Base-by-base conservation (phyloP, 306 rosid species). In the Phaseolus lunatus region DNA sequence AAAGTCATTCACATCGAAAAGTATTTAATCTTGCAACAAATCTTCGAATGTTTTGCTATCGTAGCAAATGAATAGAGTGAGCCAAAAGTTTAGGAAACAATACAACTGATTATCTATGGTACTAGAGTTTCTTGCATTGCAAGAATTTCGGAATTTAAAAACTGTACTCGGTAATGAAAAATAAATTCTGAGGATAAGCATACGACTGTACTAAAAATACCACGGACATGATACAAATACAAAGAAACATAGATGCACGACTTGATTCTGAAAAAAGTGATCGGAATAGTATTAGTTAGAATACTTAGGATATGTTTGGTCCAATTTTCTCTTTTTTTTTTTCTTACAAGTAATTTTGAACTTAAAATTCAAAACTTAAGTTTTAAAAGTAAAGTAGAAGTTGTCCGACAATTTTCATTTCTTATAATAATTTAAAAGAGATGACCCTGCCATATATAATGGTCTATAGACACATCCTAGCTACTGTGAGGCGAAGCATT, bases 51-150 rank as follows among this genome's bases (percentile, higher is more conserved):
- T 43, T 73, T 41, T 24, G 29, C 61, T 12, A 43, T 16, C 35
- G 14, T 20, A 20, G 48, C 49, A 52, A 73, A 49, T 9, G n/a
- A 65, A 39, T n/a, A 16, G 37, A 16, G 37, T 62, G 15, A 29
- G 63, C 39, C 23, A 63, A 19, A 44, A 47, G 39, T 75, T 75
- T 18, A 39, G 58, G 35, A 67, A 67, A 56, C 47, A 68, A 27
- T 27, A 45, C 35, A 26, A 7, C n/a, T 10, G 27, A 37, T 50
- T 35, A 43, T 43, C 47, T 41, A 9, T 41, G 13, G 45, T 2
- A 9, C 13, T 37, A 37, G 39, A 9, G 44, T n/a, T n/a, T 49
- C 10, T n/a, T 48, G 9, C 54, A 11, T 43, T 13, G 7, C 3
- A 52, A 26, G 29, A 35, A 67, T 22, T 35, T 3, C 58, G 52